A percentile compares a stretch with the other conserved stretches of the same genome.
Conservation (phyloP, 2,329 filamentous ascomycete genomes). For the Magnaporthales sp. region DNA sequence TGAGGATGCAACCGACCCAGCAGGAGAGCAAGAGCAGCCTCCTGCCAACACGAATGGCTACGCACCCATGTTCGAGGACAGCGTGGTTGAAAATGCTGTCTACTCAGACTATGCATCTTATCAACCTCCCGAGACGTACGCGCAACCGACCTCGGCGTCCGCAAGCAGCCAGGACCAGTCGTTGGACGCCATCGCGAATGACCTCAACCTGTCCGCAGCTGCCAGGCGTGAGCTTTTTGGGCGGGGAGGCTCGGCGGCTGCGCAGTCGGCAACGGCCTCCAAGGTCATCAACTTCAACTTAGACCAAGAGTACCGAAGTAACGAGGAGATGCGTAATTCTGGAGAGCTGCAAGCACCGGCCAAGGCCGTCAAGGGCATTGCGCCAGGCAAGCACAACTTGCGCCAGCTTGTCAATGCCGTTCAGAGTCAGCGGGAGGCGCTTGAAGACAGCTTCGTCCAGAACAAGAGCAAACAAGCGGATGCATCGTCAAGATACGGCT, state of each 20-base stretch:
- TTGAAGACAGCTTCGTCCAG: conserved; percentile 82
- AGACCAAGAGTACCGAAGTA: conserved; percentile 76
- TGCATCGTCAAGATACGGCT: conserved; percentile 76
- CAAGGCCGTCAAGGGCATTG: conserved; percentile 73
- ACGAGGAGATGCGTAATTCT: conserved; percentile 64
- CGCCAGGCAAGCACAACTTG: conserved; percentile 82
- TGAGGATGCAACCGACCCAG: conserved; percentile 21
- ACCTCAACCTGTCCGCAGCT: conserved; percentile 69
- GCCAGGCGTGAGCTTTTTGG: conserved; percentile 82
- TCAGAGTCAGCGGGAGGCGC: conserved; percentile 70
- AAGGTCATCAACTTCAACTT: conserved; percentile 82
- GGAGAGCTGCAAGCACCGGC: conserved; percentile 63
- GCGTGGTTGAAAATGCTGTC: background rate
- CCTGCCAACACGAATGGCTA: conserved; percentile 26
- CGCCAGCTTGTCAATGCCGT: conserved; percentile 81
- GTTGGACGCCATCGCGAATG: conserved; percentile 62
- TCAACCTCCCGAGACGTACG: conserved; percentile 16
- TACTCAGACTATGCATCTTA: conserved; percentile 5
- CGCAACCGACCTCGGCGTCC: conserved; percentile 7
- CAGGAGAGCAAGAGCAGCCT: conserved; percentile 1
- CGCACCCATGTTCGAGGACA: conserved; percentile 40
- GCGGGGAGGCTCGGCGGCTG: conserved; percentile 38
- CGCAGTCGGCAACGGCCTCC: conserved; percentile 20
- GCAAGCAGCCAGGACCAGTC: conserved; percentile 31
- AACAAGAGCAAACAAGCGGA: conserved; percentile 74